phyloP scores from a whole-genome alignment of 108 stramenopile genomes.

The Cyclostephanos invisitatus region DNA sequence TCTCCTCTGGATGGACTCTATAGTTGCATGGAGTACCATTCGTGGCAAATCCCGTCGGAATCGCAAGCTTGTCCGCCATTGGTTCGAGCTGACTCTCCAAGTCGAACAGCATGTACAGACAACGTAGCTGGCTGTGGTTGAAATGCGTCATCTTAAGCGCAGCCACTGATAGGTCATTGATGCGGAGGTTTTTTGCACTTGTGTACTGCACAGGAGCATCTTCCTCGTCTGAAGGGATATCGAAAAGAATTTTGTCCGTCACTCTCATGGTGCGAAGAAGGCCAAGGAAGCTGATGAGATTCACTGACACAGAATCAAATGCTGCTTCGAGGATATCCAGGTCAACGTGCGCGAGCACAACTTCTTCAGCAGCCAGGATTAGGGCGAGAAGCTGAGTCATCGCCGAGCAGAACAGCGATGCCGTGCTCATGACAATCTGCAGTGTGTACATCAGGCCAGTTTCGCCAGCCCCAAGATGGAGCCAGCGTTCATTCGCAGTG shows the following conservation, averaged over 20 bases:
- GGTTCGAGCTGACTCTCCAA: no score
- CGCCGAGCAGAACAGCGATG: neutral
- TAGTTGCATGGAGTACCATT: no score
- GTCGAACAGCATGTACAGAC: neutral
- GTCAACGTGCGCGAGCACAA: neutral
- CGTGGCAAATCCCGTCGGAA: no score
- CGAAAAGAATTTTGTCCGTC: neutral
- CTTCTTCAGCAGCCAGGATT: neutral
- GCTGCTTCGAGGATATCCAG: neutral
- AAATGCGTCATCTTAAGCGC: no score
- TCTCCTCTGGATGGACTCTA: no score
- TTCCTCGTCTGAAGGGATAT: neutral
- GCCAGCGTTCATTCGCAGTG: constrained; percentile 5
- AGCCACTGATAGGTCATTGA: no score
- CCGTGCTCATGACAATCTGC: neutral
- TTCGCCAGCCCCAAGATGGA: neutral
- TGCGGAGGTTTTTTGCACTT: neutral
- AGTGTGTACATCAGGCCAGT: neutral
- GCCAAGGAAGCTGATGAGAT: neutral
- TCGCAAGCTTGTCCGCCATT: no score
- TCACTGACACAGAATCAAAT: neutral
- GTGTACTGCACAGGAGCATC: neutral
- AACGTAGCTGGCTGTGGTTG: no score
- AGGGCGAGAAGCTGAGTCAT: neutral
- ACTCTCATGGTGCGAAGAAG: neutral